A percentile compares a stretch with the other conserved stretches of the same genome.
Conservation (phyloP, 139 green algal species). For the Volvox africanus region DNA sequence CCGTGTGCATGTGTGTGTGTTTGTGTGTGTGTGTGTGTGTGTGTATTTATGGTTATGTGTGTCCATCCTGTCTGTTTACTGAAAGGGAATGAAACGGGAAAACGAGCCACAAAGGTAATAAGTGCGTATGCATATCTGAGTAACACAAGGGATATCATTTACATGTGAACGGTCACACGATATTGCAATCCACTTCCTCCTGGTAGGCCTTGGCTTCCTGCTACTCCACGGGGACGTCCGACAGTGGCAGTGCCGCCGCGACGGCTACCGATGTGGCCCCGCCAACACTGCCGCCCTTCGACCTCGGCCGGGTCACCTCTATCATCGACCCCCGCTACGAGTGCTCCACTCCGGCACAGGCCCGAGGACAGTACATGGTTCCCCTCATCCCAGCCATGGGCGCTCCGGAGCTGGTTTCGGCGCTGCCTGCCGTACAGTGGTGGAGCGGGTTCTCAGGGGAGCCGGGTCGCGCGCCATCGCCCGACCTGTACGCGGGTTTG, state of each 20-base stretch:
- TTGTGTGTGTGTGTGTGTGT: neutral
- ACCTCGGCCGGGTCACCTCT: constrained; percentile 50
- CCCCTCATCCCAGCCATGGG: constrained; percentile 37
- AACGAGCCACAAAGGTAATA: too few species aligned
- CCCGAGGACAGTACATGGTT: constrained; percentile 24
- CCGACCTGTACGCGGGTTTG: constrained; percentile 11
- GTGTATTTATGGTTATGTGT: neutral
- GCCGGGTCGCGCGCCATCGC: constrained; percentile 5
- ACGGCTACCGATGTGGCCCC: neutral
- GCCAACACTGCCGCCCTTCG: constrained; percentile 27
- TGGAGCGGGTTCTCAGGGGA: neutral
- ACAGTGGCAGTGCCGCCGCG: neutral
- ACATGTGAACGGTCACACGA: too few species aligned
- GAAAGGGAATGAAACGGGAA: too few species aligned
- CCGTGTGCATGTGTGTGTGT: neutral
- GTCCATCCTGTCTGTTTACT: too few species aligned
- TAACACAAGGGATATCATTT: too few species aligned
- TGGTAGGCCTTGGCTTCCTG: neutral
- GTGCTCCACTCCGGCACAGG: constrained; percentile 43
- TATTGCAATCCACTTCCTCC: neutral
- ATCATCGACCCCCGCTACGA: constrained; percentile 62
- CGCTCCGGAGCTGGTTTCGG: neutral
- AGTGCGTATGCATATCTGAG: too few species aligned
- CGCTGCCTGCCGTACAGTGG: neutral
- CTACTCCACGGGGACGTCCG: neutral